A percentile compares a stretch with the other conserved stretches of the same genome.
phyloP scores from a whole-genome alignment of 805 yeast genomes.

The Candida lessepsii region DNA sequence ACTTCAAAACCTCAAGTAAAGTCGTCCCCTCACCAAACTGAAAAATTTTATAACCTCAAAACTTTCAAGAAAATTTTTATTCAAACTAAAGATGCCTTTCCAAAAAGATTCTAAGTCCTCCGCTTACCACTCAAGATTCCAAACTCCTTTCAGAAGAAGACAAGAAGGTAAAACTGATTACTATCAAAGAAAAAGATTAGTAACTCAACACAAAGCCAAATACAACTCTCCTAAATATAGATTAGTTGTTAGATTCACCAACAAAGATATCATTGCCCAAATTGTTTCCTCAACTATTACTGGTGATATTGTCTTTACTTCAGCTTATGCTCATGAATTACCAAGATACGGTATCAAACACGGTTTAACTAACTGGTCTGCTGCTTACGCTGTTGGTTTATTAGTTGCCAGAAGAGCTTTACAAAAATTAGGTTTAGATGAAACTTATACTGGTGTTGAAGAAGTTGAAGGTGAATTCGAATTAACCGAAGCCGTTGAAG shows the following conservation, averaged over 20 bases:
- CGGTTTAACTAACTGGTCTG: conserved; percentile 99
- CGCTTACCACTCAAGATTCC: conserved; percentile 99
- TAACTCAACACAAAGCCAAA: conserved; percentile 99
- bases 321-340: conserved; percentile 99
- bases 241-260: conserved; percentile 99
- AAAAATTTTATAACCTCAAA: conserved; percentile 12
- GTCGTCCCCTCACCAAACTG: conserved; percentile 16
- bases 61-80: conserved; percentile 4
- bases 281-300: conserved; percentile 94
- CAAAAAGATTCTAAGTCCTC: conserved; percentile 57
- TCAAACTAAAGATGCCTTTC: conserved; percentile 15
- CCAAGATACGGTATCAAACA: conserved; percentile 96
- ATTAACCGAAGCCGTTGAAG: conserved; percentile 99
- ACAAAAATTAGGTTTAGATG: conserved; percentile 96
- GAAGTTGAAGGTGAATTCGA: conserved; percentile 99
- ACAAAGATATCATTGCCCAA: conserved; percentile 99
- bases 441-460: conserved; percentile 97
- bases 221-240: conserved; percentile 99
- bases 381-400: conserved; percentile 99
- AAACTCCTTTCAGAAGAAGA: conserved; percentile 99
- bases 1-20: not conserved
- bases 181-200: conserved; percentile 99
- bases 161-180: conserved; percentile 99
- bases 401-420: conserved; percentile 98
- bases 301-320: conserved; percentile 93